Evolutionary conservation across 208 protist species (phyloP), one percentile per base, ranked within the genome.

Genomic region (Trypanosoma lewisi): DNA sequence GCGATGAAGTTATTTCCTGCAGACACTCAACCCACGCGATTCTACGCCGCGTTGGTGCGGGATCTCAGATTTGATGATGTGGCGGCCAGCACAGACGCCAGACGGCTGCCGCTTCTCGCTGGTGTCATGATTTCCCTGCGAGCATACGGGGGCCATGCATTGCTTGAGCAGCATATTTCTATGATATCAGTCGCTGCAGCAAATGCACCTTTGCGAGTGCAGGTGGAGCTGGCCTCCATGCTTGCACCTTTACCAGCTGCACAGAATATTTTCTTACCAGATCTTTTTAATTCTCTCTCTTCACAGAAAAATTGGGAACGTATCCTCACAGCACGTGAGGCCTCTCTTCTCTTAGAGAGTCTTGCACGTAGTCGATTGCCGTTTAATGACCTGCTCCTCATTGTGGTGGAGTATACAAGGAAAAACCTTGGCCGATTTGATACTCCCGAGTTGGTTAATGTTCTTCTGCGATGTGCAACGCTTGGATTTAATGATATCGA

Each of bases 401-500:
- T 77, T n/a, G 67, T 94, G 5, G 66, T 86, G n/a, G 74, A 72
- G 47, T 85, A 75, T 58, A 72, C 89, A 42, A 80, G 61, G 27
- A 51, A 60, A 31, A 78, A 85, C 37, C 70, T 56, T 27, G 51
- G 50, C 19, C 69, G 72, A 25, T 79, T 94, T 33, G 67, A 77
- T 19, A 67, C 78, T 25, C 49, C 73, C 2, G 75, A 85, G 1
- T 56, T 90, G 11, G 80, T 85, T 9, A 67, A 78, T 28, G 74
- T 82, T 56, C 56, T 90, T 37, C 66, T 85, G 31, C 73, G 72
- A 21, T 79, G 91, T 16, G 85, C 76, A 0, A 73, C 56, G 23
- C 64, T 95, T 0, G 82, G 84, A 2, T 82, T 88, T 30, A 80
- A 75, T 21, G 83, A 95, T 36, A 59, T 95, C 33, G 85, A 93